Percentiles rank a stretch among this genome's conserved stretches.
These are phyloP conservation scores for Rhizophagus sp. DNA, from an alignment of 192 early-diverging fungal species.

Conservation along the genomic window DNA sequence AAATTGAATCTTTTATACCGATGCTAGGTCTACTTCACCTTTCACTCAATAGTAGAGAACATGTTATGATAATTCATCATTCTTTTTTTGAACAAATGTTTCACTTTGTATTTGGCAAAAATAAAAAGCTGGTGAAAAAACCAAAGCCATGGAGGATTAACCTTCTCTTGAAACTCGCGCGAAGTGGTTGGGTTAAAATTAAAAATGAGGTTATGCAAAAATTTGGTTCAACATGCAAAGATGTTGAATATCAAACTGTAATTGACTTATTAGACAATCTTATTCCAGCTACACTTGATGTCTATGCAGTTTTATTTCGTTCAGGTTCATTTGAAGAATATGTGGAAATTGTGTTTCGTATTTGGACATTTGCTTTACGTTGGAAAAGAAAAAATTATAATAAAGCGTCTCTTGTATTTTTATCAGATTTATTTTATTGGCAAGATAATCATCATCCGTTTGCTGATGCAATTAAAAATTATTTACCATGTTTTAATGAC, in stretches of 20 bases:
- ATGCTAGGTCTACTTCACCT: slow-evolving; percentile 6
- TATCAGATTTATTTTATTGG: slow-evolving; percentile 5
- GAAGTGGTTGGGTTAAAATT: no score
- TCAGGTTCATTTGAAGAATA: slow-evolving; percentile 1
- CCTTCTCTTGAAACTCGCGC: neutral
- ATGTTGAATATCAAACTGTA: slow-evolving; percentile 6
- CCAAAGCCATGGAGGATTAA: neutral
- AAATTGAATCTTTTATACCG: neutral
- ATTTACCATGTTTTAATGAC: slow-evolving; percentile 8
- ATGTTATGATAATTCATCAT: neutral
- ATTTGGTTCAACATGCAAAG: neutral
- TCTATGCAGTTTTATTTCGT: slow-evolving; percentile 4
- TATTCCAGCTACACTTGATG: neutral
- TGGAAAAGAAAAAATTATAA: slow-evolving; percentile 28
- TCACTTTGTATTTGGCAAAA: neutral
- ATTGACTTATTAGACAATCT: neutral
- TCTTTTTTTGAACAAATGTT: slow-evolving; percentile 18
- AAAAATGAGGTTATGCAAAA: no score
- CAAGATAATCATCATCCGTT: neutral
- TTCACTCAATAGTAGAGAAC: slow-evolving; percentile 1
- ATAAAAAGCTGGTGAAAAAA: slow-evolving; percentile 4
- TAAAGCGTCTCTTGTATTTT: slow-evolving; percentile 16
- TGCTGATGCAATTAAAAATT: neutral
- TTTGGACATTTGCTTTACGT: neutral
- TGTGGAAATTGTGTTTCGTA: neutral